phyloP scores from a whole-genome alignment of 176 grass and related monocot genomes.

The Phragmites australis region DNA sequence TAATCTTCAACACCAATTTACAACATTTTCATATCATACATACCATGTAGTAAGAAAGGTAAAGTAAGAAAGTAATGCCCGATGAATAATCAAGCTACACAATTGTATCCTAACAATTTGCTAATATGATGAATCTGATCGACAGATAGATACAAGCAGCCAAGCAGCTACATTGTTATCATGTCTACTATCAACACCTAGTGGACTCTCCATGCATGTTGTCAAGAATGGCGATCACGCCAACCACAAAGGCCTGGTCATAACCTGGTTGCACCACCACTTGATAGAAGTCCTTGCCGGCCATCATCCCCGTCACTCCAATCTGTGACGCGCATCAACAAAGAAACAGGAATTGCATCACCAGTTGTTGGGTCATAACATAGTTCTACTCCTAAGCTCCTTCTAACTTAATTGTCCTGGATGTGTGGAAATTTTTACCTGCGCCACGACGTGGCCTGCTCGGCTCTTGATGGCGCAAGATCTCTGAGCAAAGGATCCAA shows the following conservation, averaged over 20 bases:
- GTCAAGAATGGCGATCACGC: conserved; percentile 84
- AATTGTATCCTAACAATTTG: conserved; percentile 14
- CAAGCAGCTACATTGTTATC: neutral
- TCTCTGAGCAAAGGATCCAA: conserved; percentile 71
- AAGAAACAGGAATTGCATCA: neutral
- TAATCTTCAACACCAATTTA: conserved; percentile 19
- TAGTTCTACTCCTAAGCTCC: neutral
- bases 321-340: conserved; percentile 37
- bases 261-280: conserved; percentile 84
- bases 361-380: neutral
- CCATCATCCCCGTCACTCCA: conserved; percentile 68
- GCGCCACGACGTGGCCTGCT: conserved; percentile 64
- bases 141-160: neutral
- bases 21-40: neutral
- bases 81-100: conserved; percentile 15
- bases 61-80: neutral
- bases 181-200: conserved; percentile 53
- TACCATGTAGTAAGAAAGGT: neutral
- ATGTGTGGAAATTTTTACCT: conserved; percentile 43
- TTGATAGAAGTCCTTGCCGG: conserved; percentile 75
- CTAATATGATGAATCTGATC: neutral
- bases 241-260: conserved; percentile 85
- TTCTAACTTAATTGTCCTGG: neutral
- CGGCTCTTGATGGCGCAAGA: conserved; percentile 65
- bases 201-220: conserved; percentile 88